Percentiles rank a stretch among this genome's conserved stretches.
phyloP scores from a whole-genome alignment of 257 asterid species.

The Leptodermis oblonga region DNA sequence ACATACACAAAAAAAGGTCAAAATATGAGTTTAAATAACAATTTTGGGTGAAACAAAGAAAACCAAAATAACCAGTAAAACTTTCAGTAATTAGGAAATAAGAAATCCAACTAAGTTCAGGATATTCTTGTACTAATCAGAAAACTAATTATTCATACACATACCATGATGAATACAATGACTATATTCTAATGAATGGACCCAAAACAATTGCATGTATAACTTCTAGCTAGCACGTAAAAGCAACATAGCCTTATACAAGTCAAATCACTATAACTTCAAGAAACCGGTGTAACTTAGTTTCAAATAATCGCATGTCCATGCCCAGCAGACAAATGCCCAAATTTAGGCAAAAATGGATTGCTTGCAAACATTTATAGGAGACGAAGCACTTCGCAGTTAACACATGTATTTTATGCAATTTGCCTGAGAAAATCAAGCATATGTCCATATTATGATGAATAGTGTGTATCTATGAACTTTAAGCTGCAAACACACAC shows the following conservation, averaged over 20 bases:
- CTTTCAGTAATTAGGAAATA: background rate
- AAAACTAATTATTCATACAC: background rate
- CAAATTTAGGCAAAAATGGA: background rate
- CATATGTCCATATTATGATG: background rate
- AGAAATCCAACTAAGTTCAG: background rate
- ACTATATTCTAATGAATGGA: background rate
- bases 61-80: background rate
- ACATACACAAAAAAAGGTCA: background rate
- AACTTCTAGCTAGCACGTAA: background rate
- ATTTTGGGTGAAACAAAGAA: background rate
- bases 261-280: background rate
- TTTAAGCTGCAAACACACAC: no score
- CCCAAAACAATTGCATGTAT: background rate
- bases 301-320: background rate
- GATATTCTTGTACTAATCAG: background rate
- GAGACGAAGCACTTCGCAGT: background rate
- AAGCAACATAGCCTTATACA: background rate
- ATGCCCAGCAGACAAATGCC: background rate
- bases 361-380: background rate
- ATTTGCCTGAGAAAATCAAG: background rate
- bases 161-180: background rate
- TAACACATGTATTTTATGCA: background rate
- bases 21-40: background rate
- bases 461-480: background rate
- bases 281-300: background rate